Evolutionary conservation across 1,284 basidiomycete species (phyloP).

Genomic region (Veloboletus limbatus): DNA sequence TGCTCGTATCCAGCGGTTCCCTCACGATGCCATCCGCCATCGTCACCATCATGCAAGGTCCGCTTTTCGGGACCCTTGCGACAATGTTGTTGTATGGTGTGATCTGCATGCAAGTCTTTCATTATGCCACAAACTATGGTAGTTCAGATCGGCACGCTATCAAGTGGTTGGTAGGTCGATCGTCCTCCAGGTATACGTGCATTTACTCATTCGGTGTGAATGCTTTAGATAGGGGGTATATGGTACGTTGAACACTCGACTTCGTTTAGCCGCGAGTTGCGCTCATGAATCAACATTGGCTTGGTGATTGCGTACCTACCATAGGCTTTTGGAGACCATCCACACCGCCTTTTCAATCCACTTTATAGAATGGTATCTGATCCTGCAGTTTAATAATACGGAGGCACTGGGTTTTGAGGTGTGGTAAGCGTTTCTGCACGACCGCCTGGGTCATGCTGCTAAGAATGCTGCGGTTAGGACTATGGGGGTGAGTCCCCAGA

Average conservation of each 20-base stretch:
- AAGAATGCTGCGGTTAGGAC: neutral
- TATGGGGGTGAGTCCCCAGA: slow-evolving; percentile 2
- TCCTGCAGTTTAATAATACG: slow-evolving; percentile 3
- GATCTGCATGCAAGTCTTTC: slow-evolving; percentile 11
- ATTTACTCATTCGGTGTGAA: neutral
- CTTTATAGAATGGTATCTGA: slow-evolving; percentile 10
- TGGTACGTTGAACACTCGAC: slow-evolving; percentile 1
- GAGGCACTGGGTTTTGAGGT: neutral
- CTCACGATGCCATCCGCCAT: no score
- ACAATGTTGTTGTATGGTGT: slow-evolving; percentile 9
- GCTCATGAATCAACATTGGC: no score
- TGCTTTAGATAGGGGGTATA: slow-evolving; percentile 2
- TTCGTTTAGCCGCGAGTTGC: neutral
- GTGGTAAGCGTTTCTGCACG: slow-evolving; percentile 1
- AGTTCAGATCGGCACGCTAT: slow-evolving; percentile 3
- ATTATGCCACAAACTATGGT: slow-evolving; percentile 2
- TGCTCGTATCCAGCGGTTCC: neutral
- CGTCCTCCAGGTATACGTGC: no score
- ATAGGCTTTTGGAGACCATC: slow-evolving; percentile 6
- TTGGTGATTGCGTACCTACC: neutral
- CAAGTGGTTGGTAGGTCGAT: slow-evolving; percentile 9
- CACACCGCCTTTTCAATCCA: slow-evolving; percentile 12
- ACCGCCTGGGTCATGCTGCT: neutral
- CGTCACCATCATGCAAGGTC: slow-evolving; percentile 4
- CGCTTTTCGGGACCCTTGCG: slow-evolving; percentile 4